Evolutionary conservation across 768 basidiomycete genomes (phyloP), one percentile per base, ranked within the genome.

Genomic region (Naganishia kalamii): DNA sequence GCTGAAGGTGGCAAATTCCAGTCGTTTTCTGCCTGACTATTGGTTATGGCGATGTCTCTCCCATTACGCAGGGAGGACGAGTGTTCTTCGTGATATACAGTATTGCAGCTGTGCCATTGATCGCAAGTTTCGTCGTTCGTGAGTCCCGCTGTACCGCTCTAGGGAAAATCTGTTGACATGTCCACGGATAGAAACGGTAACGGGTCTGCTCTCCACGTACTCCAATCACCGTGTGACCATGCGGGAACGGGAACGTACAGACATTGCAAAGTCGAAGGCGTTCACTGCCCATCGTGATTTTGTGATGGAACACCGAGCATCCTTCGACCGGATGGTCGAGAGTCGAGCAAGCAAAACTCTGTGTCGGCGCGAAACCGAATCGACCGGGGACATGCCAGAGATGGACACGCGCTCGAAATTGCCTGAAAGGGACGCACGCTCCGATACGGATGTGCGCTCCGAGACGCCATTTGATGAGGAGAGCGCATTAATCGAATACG

Each of bases 1-100:
- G 43, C 65, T 66, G 62, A 63, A 33, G 1, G 21, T 30, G 13
- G 6, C 3, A 10, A 52, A 33, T 46, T 52, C 44, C 64, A 52
- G 65, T 65, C 35, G 63, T 68, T 32, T 63, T 65, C 33, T 70
- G 66, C 63, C 57, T 66, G 37, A 62, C 62, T 29, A 52, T 67
- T 65, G 77, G 78, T 7, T 79, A 75, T 65, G 78, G 78, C 25
- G 77, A 78, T 54, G 70, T 70, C 25, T 57, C 69, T 0, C 77
- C 77, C 1, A 64, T 15, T 4, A 62, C 66, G 11, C 72, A 73
- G 3, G 71, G 73, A n/a, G 71, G 73, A 3, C 67, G 68, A 46
- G 70, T 78, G n/a, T 70, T 78, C 35, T 78, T 76, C 67, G 71
- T 78, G 32, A 54, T 75, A 32, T 79, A 75, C 62, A 69, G 70